These are phyloP conservation scores for Paraphaeosphaeria minitans DNA, from an alignment of 2,329 filamentous ascomycete species.

Conservation along the genomic window DNA sequence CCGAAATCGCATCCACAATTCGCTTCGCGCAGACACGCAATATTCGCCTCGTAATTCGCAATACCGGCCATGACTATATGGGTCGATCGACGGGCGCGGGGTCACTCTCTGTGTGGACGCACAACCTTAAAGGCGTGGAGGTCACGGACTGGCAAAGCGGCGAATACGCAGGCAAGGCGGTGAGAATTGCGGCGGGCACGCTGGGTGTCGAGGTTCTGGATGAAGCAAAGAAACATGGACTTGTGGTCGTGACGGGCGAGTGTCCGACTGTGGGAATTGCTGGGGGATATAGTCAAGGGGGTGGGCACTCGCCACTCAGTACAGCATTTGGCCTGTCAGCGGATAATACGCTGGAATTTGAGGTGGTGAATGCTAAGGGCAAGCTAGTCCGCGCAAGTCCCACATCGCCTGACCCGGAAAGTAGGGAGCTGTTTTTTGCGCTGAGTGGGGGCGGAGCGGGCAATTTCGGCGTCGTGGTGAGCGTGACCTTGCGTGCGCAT, in stretches of 20 bases:
- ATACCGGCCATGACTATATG: conserved; percentile 25
- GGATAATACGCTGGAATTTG: neutral
- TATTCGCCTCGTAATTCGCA: conserved; percentile 27
- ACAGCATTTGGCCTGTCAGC: neutral
- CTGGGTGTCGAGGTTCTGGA: conserved; percentile 21
- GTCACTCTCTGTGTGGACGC: conserved; percentile 36
- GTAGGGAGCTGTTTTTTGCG: neutral
- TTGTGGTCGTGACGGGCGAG: conserved; percentile 4
- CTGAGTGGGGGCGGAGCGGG: neutral
- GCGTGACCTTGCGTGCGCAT: neutral
- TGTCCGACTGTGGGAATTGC: conserved; percentile 53
- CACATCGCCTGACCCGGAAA: too few species aligned
- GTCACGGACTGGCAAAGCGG: conserved; percentile 20
- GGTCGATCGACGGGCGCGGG: conserved; percentile 34
- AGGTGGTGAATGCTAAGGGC: neutral
- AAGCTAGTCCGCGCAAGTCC: neutral
- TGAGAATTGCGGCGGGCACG: conserved; percentile 34
- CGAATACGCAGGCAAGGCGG: conserved; percentile 26
- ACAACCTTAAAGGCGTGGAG: conserved; percentile 29
- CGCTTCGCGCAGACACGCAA: conserved; percentile 20
- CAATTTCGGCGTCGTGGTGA: neutral
- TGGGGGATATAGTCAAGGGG: conserved; percentile 44
- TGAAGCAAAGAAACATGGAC: conserved; percentile 20
- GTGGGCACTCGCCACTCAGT: conserved; percentile 57
- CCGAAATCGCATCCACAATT: conserved; percentile 7